These are phyloP conservation scores for Colletotrichum sp. DNA, from an alignment of 2,329 filamentous ascomycete species.

Conservation along the genomic window DNA sequence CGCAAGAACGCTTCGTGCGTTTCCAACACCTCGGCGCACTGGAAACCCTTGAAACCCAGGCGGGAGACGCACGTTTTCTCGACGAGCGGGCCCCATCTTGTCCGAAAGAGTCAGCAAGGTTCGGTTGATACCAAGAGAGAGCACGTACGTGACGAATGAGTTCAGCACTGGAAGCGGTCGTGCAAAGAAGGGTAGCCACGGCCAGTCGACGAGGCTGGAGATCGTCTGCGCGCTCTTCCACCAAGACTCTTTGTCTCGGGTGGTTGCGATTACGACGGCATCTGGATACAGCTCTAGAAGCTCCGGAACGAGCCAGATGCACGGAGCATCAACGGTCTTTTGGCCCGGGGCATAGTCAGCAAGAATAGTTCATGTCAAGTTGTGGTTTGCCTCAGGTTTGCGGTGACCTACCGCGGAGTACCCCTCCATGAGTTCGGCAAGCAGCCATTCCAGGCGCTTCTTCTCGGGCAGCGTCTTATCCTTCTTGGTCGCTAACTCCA, in stretches of 20 bases:
- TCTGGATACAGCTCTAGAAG: slow-evolving; percentile 24
- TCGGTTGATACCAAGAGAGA: rapidly evolving
- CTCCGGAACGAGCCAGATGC: slow-evolving; percentile 4
- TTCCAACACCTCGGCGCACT: slow-evolving; percentile 22
- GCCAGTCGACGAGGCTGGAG: neutral
- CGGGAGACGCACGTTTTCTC: neutral
- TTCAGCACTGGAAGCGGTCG: slow-evolving; percentile 17
- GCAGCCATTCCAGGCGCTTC: neutral
- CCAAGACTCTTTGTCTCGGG: slow-evolving; percentile 24
- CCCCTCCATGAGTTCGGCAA: neutral
- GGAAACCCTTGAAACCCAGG: neutral
- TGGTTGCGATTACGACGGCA: slow-evolving; percentile 25
- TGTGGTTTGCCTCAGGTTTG: neutral
- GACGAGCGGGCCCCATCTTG: neutral
- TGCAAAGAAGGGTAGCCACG: slow-evolving; percentile 23
- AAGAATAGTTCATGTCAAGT: neutral
- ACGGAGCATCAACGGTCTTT: neutral
- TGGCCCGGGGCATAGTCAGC: neutral
- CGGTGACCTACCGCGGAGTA: neutral
- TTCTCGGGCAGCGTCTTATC: neutral
- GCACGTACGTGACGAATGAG: neutral
- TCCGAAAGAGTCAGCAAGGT: neutral
- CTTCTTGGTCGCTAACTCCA: neutral
- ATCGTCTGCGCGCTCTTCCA: slow-evolving; percentile 22
- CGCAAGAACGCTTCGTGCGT: slow-evolving; percentile 2